Base-by-base conservation (phyloP, 768 basidiomycete genomes). In the Leccinum variicolor region DNA sequence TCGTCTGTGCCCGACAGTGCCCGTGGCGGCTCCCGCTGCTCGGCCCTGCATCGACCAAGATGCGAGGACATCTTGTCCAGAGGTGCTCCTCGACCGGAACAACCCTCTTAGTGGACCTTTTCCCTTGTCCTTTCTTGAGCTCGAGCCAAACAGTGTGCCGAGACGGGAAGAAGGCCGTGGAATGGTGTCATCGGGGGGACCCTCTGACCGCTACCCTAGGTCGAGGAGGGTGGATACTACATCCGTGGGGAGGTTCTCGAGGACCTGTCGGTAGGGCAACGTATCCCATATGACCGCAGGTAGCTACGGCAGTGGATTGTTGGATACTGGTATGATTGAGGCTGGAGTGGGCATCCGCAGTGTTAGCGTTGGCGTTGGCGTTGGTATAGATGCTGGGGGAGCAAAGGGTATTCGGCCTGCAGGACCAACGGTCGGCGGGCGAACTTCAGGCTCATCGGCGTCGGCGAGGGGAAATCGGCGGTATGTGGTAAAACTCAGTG, bases 221-320 rank as follows among this genome's bases (percentile, higher is more conserved):
- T 64, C 65, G 9, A 64, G 50, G 9, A 68, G 53, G 3, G 55
- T 53, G 1, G 66, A 5, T 75, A 72, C 50, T 75, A 72, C 50
- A 2, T 80, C 79, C 46, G 76, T 74, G 1, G 81, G 84, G 17
- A 86, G 79, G 54, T 78, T 77, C 14, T 61, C 54, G 6, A 86
- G 73, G 1, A 89, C 68, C 1, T 74, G 70, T 52, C 80, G 79
- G 67, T 87, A 87, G 0, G 85, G 85, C 0, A 84, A 76, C 26
- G 72, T 71, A 13, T 81, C 77, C 68, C 85, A 87, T 8, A 90
- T 54, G 64, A 89, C 83, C 33, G 72, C 71, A 0, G 89, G 89
- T 0, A 83, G 87, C 3, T 67, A 57, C 0, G 89, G 89, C 8
- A 90, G 81, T 5, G 87, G 87, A 65, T 91, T 87, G 17, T 55